Evolutionary conservation across 495 filamentous ascomycete species (phyloP), one percentile per base, ranked within the genome.

Genomic region (Penicillium lagena): DNA sequence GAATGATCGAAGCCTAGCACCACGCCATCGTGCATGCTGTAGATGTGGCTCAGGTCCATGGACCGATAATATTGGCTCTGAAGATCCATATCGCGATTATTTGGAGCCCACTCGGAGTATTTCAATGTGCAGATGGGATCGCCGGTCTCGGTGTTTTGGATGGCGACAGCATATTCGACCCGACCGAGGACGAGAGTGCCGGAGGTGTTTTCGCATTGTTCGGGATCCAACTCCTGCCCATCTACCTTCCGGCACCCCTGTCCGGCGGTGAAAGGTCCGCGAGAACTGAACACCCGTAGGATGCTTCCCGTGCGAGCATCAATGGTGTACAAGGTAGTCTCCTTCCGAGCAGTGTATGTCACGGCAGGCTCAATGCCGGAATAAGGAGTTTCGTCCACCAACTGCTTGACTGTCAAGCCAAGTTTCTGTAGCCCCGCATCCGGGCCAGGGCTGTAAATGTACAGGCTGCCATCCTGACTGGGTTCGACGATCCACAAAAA

Each of bases 401-500:
- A 59, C 46, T 85, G 74, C 67, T 90, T 93, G 59, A 96, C 88
- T 0, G 89, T 86, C 49, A 84, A 63, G 32, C 76, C 81, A 28
- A 87, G 62, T 50, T 76, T 79, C 61, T 86, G 74, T 40, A 83
- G 53, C 10, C 77, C 79, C 28, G 85, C 66, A 13, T 78, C 63
- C 1, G 73, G 72, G 4, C 72, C 78, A 9, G 79, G 86, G 29
- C 78, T 80, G 72, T 91, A 95, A 15, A 94, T 80, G 50, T 93
- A 96, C n/a, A 98, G 73, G 55, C 78, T 81, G 2, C 93, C 93
- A 63, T 95, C 85, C 46, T 83, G 78, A 42, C 80, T 93, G 8
- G 93, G 93, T 60, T 97, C 94, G 38, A 98, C 88, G 39, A 96
- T 89, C 93, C 93, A 98, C n/a, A 95, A 62, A 47, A 88, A 90